Base-by-base conservation (phyloP, 2,329 filamentous ascomycete species). In the Microcyclosporella mali region DNA sequence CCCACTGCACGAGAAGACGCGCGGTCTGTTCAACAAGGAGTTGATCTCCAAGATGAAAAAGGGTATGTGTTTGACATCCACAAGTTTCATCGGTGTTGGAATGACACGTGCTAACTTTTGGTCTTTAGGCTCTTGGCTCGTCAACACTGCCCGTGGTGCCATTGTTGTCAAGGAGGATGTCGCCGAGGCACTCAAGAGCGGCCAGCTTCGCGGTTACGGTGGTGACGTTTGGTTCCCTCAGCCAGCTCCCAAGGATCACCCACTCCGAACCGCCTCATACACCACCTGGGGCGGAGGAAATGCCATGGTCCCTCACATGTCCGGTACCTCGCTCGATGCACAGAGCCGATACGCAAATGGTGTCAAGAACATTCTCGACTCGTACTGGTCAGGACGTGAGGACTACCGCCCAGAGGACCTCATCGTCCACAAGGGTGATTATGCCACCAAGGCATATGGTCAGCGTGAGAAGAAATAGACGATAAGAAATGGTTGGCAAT, bases 131-230 rank as follows among this genome's bases (percentile, higher is more conserved):
- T 85, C 88, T 31, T 97, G 92, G 87, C 85, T 98, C 66, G 75
- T 98, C 74, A 98, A 98, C 84, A 98, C 92, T 27, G 92, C 92
- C 58, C 92, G 92, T 68, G 92, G 92, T 62, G 92, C 92, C 70
- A 98, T 98, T 66, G 89, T 98, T 59, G 90, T 97, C 73, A 97
- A 97, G 81, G 90, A 97, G 73, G 92, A 97, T 59, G 92, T 98
- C 44, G 92, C 92, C 51, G 89, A 84, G 19, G 92, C 92, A 37
- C 80, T 98, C 67, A 88, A 90, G 77, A 79, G 77, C 27, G 92
- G 92, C 61, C 89, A 97, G 70, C 85, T 94, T 63, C 83, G 85
- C 62, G 87, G 87, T 56, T 94, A 94, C 73, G 87, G 75, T 53
- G 86, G 86, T 62, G 86, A 92, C 57, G 85, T 92, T 61, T 97